Percentiles rank a stretch among this genome's conserved stretches.
Conservation (phyloP, 2,329 filamentous ascomycete genomes). For the Sphaerostilbella broomeana region DNA sequence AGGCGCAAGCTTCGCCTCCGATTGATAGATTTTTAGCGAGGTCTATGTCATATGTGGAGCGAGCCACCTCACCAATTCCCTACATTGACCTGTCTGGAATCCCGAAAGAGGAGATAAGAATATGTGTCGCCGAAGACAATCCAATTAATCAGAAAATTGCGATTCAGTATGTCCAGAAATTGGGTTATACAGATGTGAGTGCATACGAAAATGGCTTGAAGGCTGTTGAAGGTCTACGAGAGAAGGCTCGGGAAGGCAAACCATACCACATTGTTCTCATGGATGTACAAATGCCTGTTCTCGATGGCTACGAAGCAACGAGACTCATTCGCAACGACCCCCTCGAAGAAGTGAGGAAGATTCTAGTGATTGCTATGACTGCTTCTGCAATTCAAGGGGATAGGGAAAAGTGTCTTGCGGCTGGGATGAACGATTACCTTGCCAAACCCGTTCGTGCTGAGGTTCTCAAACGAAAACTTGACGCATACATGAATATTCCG, state of each 20-base stretch:
- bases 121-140: conserved; percentile 94
- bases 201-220: conserved; percentile 86
- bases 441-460: conserved; percentile 91
- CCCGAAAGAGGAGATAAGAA: conserved; percentile 68
- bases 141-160: conserved; percentile 92
- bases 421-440: conserved; percentile 96
- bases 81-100: conserved; percentile 65
- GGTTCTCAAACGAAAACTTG: conserved; percentile 76
- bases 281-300: conserved; percentile 93
- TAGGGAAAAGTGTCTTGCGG: conserved; percentile 88
- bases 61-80: conserved; percentile 34
- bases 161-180: conserved; percentile 78
- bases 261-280: conserved; percentile 90
- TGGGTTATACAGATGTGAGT: conserved; percentile 75
- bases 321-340: conserved; percentile 71
- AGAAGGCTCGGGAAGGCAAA: conserved; percentile 60
- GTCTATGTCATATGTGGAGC: conserved; percentile 28
- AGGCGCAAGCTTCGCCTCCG: conserved; percentile 30
- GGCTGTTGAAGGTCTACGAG: conserved; percentile 77
- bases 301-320: conserved; percentile 90
- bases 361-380: conserved; percentile 96
- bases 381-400: conserved; percentile 92
- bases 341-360: conserved; percentile 67
- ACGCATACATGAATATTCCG: conserved; percentile 43
- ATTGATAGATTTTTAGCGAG: conserved; percentile 29